Evolutionary conservation across 306 rosid genomes (phyloP).

Genomic region (Inga laurina): DNA sequence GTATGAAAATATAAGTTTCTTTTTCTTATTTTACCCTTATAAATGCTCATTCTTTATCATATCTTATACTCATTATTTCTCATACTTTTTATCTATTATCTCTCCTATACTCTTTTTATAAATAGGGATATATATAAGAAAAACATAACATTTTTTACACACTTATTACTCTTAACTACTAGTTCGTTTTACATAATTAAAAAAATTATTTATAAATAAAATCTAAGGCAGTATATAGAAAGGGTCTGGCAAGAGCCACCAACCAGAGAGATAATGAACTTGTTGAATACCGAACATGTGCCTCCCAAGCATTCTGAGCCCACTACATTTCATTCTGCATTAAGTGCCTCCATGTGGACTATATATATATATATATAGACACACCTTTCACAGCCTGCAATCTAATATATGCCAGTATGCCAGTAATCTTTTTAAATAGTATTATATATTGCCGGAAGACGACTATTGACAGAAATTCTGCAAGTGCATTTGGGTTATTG

Average conservation of each 20-base stretch:
- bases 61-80: no score
- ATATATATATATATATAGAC: constrained; percentile 3
- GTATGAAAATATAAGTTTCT: no score
- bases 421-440: background rate
- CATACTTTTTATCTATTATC: no score
- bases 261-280: constrained; percentile 19
- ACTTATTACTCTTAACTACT: no score
- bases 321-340: constrained; percentile 33
- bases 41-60: no score
- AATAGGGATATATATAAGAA: no score
- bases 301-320: constrained; percentile 35
- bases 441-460: background rate
- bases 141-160: no score
- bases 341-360: constrained; percentile 48
- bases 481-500: background rate
- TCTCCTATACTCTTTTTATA: no score
- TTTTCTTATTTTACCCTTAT: no score
- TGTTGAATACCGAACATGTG: constrained; percentile 50
- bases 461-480: background rate
- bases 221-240: background rate
- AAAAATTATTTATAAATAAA: no score
- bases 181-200: no score
- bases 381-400: constrained; percentile 20
- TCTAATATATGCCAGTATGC: constrained; percentile 6
- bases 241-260: constrained; percentile 31